Evolutionary conservation across 768 basidiomycete species (phyloP), one percentile per base, ranked within the genome.

Genomic region (Thelephora ganbajun): DNA sequence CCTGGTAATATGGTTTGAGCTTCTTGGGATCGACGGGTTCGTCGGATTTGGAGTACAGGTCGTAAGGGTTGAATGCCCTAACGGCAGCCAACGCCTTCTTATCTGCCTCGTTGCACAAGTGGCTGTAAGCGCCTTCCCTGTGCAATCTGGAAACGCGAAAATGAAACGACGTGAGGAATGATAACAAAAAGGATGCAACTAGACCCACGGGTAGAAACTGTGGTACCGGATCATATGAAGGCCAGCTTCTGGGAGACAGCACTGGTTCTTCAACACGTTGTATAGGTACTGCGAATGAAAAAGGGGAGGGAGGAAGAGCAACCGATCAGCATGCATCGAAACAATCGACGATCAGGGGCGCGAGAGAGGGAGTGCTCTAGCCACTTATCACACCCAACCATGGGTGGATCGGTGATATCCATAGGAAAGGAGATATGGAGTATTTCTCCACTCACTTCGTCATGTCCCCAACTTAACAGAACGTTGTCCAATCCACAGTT

Each of bases 211-310:
- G 66, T 93, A 94, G 72, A 93, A 94, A 56, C 83, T 87, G 66
- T 93, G 91, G 61, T 88, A 94, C 30, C 91, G 79, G 58, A 94
- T 89, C 90, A 94, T 94, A 6, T 83, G 80, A 23, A 94, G 70
- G 0, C 74, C 90, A 55, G 87, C 90, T 35, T 73, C 72, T 3
- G 90, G 90, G 0, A 93, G 78, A 3, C 71, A 73, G 52, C 79
- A 80, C 60, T 93, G 90, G 53, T 80, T 79, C 63, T 88, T 89
- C 51, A 88, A 66, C 53, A 93, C 80, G 53, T 84, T 67, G 63
- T 89, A 90, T 5, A 91, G 69, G 60, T 91, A 92, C 85, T 88
- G 54, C 34, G 48, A 33, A 46, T 22, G 23, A 16, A 37, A 5
- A 12, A 22, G 16, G 33, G 16, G 37, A 42, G 45, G 50, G 22